Percentiles rank a stretch among this genome's conserved stretches.
Evolutionary conservation across 2,329 filamentous ascomycete species (phyloP).

Genomic region (Immersiporthe knoxdaviesiana): DNA sequence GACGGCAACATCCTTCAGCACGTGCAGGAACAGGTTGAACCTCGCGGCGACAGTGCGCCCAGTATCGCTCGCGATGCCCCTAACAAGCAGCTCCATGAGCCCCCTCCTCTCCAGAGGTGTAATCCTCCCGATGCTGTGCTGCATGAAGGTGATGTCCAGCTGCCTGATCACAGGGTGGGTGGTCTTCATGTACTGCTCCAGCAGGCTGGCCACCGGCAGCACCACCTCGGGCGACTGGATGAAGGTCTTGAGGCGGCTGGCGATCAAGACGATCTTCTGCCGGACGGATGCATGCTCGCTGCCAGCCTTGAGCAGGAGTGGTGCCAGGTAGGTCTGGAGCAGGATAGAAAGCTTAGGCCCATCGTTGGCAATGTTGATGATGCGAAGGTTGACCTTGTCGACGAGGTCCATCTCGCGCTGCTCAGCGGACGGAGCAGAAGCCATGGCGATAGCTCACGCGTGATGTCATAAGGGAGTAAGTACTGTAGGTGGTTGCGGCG

Average conservation of each 20-base stretch:
- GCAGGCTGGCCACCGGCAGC: slow-evolving; percentile 79
- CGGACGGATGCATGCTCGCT: slow-evolving; percentile 81
- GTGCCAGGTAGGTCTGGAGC: slow-evolving; percentile 77
- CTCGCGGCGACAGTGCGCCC: slow-evolving; percentile 57
- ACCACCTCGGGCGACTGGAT: slow-evolving; percentile 64
- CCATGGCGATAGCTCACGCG: slow-evolving; percentile 16
- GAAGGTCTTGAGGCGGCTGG: slow-evolving; percentile 57
- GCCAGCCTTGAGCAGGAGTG: slow-evolving; percentile 82
- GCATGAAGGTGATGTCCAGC: slow-evolving; percentile 86
- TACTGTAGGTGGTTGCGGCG: background rate
- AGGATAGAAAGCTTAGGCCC: slow-evolving; percentile 81
- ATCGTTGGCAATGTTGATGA: slow-evolving; percentile 76
- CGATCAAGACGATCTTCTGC: slow-evolving; percentile 65
- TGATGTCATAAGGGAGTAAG: background rate
- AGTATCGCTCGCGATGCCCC: slow-evolving; percentile 64
- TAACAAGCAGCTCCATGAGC: slow-evolving; percentile 71
- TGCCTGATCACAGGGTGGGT: slow-evolving; percentile 77
- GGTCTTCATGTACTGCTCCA: slow-evolving; percentile 87
- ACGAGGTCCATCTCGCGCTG: slow-evolving; percentile 80
- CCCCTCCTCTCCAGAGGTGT: slow-evolving; percentile 65
- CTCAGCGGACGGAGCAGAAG: slow-evolving; percentile 46
- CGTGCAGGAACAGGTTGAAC: slow-evolving; percentile 80
- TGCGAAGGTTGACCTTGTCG: slow-evolving; percentile 82
- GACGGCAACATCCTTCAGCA: slow-evolving; percentile 71
- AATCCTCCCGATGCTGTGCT: slow-evolving; percentile 69